Evolutionary conservation across 2,329 filamentous ascomycete species (phyloP), one percentile per base, ranked within the genome.

Genomic region (Trichoderma sp.): DNA sequence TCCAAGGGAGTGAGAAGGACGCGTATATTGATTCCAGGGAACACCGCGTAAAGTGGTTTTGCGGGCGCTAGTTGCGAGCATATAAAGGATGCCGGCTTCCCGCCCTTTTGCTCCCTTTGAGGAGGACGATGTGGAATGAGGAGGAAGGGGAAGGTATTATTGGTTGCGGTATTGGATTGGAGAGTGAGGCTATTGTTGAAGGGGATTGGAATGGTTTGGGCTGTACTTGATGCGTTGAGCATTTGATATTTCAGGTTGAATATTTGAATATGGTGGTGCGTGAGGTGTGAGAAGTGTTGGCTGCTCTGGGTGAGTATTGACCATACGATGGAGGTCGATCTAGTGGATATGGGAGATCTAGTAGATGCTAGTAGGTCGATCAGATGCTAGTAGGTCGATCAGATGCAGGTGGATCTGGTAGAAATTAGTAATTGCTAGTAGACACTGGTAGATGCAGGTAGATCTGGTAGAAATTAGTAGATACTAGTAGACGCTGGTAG

Each of bases 41-140:
- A 39, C 2, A 3, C 47, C 47, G 58, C 47, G 59, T 70, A 70
- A 70, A 70, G 47, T 64, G 68, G 68, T 70, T 70, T 57, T 57
- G 34, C 20, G 9, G 12, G 55, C 30, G 30, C 28, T 30, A 53
- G 53, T 55, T 66, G 63, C 30, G 47, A 32, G 63, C 13, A 39
- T 66, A 66, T 66, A 66, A 55, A 66, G 47, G 63, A 28, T 12
- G 4, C 9, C 43, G 28, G n/a, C 3, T 6, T 7, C 17, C 20
- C 62, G 47, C 43, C 43, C 43, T 34, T 20, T 20, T 4, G 11
- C 30, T 63, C 23, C 36, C 39, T 63, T 64, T 64, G 36, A n/a
- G 12, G 12, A 28, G 43, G 20, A 65, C 11, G 20, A 53, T 28
- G 30, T 53, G 47, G 47, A 66, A 66, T 66, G 63, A 55, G 63